Evolutionary conservation across 2,329 filamentous ascomycete genomes (phyloP).

Genomic region (Pseudocercospora fijiensis): DNA sequence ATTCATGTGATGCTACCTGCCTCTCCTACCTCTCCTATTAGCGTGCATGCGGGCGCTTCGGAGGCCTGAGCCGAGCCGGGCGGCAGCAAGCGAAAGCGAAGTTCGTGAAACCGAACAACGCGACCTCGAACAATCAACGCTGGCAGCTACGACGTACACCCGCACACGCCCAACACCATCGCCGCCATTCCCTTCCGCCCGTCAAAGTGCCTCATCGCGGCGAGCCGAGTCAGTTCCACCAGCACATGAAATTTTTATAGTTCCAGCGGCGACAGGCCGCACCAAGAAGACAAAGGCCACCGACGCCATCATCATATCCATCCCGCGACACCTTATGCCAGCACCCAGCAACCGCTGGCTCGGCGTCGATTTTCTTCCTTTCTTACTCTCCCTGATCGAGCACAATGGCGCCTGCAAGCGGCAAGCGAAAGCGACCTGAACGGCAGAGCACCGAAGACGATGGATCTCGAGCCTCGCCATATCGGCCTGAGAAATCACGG

Average conservation of each 20-base stretch:
- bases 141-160: background rate
- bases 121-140: background rate
- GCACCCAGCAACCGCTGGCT: background rate
- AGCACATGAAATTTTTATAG: background rate
- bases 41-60: background rate
- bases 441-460: slow-evolving; percentile 47
- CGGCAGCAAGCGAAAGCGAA: background rate
- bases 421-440: slow-evolving; percentile 58
- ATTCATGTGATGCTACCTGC: background rate
- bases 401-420: slow-evolving; percentile 34
- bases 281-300: background rate
- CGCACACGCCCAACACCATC: slow-evolving; percentile 1
- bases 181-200: background rate
- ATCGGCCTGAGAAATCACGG: slow-evolving; percentile 51
- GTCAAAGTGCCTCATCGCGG: background rate
- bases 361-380: background rate
- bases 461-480: slow-evolving; percentile 49
- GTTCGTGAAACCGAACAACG: background rate
- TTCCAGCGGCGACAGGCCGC: slow-evolving; percentile 1
- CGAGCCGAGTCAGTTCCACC: background rate
- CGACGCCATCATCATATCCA: background rate
- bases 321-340: background rate
- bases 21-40: background rate
- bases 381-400: background rate
- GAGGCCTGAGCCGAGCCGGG: background rate